Evolutionary conservation across 2,329 filamentous ascomycete species (phyloP).

Genomic region (Penicillium psychrosexuale): DNA sequence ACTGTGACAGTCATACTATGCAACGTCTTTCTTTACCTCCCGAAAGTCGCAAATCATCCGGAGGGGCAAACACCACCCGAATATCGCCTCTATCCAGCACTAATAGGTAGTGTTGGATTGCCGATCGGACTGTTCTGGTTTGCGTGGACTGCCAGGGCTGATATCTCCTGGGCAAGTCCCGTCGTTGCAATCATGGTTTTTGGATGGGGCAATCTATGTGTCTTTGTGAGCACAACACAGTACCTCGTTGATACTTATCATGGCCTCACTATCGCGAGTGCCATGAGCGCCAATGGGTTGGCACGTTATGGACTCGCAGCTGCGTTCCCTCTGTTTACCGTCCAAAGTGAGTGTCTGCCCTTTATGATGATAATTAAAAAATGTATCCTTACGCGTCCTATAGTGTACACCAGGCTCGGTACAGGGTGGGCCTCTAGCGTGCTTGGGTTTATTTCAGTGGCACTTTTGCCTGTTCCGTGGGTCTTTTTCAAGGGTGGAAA

Average conservation of each 20-base stretch:
- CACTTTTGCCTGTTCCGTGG: slow-evolving; percentile 44
- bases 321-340: slow-evolving; percentile 18
- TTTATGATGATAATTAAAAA: not conserved
- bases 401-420: slow-evolving; percentile 60
- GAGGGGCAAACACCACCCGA: slow-evolving; percentile 11
- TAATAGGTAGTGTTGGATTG: slow-evolving; percentile 19
- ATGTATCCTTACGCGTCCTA: not conserved
- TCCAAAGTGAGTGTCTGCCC: slow-evolving; percentile 16
- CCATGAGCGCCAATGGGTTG: slow-evolving; percentile 21
- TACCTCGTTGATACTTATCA: slow-evolving; percentile 18
- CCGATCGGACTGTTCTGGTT: slow-evolving; percentile 22
- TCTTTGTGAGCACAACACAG: slow-evolving; percentile 19
- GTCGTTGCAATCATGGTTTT: slow-evolving; percentile 16
- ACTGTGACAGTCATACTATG: slow-evolving; percentile 15
- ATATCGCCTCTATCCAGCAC: slow-evolving; percentile 18
- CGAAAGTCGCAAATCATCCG: not conserved
- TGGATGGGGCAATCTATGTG: slow-evolving; percentile 21
- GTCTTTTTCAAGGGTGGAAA: slow-evolving; percentile 49
- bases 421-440: slow-evolving; percentile 61
- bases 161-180: slow-evolving; percentile 17
- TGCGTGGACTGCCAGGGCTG: slow-evolving; percentile 12
- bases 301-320: slow-evolving; percentile 18
- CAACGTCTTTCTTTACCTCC: slow-evolving; percentile 16
- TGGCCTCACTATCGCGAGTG: slow-evolving; percentile 19
- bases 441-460: slow-evolving; percentile 51